Evolutionary conservation across 2,329 filamentous ascomycete species (phyloP).

Genomic region (Conoideocrella luteorostrata): DNA sequence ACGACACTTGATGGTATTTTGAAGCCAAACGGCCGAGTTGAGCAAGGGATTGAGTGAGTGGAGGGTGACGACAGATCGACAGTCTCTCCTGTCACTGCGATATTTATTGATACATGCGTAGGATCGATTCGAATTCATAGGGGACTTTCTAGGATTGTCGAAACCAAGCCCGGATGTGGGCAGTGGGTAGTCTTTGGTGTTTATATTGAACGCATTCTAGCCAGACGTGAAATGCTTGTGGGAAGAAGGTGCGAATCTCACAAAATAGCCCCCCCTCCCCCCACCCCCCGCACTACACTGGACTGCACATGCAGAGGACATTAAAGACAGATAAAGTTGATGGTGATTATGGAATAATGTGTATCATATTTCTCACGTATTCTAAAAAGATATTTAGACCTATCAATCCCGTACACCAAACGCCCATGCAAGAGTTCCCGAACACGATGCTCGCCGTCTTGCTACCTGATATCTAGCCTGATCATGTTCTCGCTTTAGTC

Average conservation of each 20-base stretch:
- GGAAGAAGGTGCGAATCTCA: background rate
- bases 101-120: background rate
- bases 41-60: too few relatives aligned
- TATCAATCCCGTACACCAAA: constrained; percentile 10
- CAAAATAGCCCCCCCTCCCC: too few relatives aligned
- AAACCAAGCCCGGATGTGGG: background rate
- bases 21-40: too few relatives aligned
- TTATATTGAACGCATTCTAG: background rate
- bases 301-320: too few relatives aligned
- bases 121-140: background rate
- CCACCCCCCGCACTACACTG: too few relatives aligned
- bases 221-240: background rate
- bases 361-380: background rate
- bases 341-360: background rate
- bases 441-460: constrained; percentile 8
- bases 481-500: constrained; percentile 30
- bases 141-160: background rate
- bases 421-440: constrained; percentile 14
- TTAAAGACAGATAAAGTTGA: too few relatives aligned
- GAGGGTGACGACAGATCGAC: too few relatives aligned
- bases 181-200: background rate
- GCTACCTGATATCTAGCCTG: background rate
- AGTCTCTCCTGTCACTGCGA: too few relatives aligned
- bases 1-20: too few relatives aligned
- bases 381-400: constrained; percentile 2